Evolutionary conservation across 2,329 filamentous ascomycete genomes (phyloP).

Genomic region (Hypoxylon sp.): DNA sequence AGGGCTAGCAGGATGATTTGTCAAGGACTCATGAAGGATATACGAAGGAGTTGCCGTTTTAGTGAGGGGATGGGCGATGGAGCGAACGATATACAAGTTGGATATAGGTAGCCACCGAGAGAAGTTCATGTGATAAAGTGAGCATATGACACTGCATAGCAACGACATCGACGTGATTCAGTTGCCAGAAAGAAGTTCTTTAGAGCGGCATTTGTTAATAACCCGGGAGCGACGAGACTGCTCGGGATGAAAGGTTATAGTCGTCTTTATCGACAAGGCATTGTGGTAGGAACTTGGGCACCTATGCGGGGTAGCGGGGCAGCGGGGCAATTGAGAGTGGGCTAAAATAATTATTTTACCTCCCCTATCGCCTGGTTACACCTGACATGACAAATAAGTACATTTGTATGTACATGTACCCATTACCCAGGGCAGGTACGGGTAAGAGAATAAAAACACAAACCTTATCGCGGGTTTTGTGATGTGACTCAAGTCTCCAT

Average conservation of each 20-base stretch:
- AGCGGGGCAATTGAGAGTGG: constrained; percentile 7
- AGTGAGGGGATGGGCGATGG: too few species aligned
- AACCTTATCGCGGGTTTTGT: background rate
- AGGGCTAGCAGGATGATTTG: background rate
- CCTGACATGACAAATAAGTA: background rate
- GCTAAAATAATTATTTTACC: constrained; percentile 24
- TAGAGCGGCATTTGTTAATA: too few species aligned
- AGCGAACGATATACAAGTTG: too few species aligned
- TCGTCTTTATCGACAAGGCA: constrained; percentile 8
- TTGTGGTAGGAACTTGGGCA: constrained; percentile 1
- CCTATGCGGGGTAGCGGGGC: constrained; percentile 24
- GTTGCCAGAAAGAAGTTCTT: too few species aligned
- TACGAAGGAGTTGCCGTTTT: too few species aligned
- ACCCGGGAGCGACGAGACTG: too few species aligned
- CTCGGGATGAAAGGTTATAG: too few species aligned
- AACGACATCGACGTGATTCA: too few species aligned
- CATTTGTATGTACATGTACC: too few species aligned
- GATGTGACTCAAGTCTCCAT: constrained; percentile 8
- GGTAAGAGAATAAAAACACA: background rate
- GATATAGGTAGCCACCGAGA: too few species aligned
- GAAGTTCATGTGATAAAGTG: too few species aligned
- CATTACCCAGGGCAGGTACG: background rate
- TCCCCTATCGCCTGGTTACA: background rate
- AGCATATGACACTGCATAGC: too few species aligned
- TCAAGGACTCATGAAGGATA: background rate